Evolutionary conservation across 768 basidiomycete genomes (phyloP), one percentile per base, ranked within the genome.

Genomic region (Hirschioporus abietinus): DNA sequence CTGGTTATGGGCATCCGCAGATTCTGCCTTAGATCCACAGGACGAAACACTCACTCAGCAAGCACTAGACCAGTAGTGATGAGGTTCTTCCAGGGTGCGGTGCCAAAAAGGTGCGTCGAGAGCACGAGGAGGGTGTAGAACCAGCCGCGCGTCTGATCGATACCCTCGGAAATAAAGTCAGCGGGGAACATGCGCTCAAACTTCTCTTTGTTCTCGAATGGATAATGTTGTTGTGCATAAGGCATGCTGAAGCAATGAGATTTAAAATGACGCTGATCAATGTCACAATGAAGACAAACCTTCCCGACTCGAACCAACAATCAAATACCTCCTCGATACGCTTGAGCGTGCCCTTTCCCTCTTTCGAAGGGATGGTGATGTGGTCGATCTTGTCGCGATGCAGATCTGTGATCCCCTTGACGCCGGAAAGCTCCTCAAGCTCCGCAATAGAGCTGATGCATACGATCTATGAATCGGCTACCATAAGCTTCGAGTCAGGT

Each of bases 251-350:
- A 71, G 27, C 63, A 63, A n/a, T 34, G 64, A 9, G 58, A 23
- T 66, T 36, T 65, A 58, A 27, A 58, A 10, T 23, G 34, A 60
- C 8, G 36, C 18, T 64, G 18, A 36, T 17, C n/a, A 27, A 52
- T 18, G 35, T 9, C 35, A 52, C 62, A 42, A 60, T 27, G 26
- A 42, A 66, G 36, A 71, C 86, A 68, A 70, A 95, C 95, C 92
- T 95, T 80, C 97, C 97, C 4, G 96, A 99, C 79, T 99, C 97
- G 74, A 99, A 99, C 97, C 97, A 99, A 74, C 97, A 99, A 75
- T 99, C 97, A 74, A 99, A 99, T 42, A 99, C 95, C 76, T 99
- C 97, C 67, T 97, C 93, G n/a, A 98, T 84, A 63, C 97, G 89
- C 77, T 85, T 92, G 25, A 99, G 79, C 12, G 78, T 77, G 18